Evolutionary conservation across 169 alveolate species (phyloP).

Genomic region (Plasmodium gallinaceum): DNA sequence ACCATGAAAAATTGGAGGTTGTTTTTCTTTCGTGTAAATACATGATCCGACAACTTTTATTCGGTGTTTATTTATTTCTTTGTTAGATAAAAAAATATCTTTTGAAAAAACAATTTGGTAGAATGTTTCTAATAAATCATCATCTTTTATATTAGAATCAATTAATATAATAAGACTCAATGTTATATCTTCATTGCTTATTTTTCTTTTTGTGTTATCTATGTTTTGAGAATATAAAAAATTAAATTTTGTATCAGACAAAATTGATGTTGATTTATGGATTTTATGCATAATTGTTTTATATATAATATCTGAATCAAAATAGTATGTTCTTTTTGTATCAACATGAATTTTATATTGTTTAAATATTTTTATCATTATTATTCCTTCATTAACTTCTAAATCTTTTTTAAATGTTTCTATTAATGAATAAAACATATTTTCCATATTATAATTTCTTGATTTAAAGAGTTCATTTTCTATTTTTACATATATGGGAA

Average conservation of each 20-base stretch:
- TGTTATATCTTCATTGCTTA: conserved; percentile 35
- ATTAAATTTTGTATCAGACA: conserved; percentile 8
- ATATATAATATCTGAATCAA: conserved; percentile 49
- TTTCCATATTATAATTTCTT: conserved; percentile 34
- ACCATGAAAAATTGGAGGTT: conserved; percentile 54
- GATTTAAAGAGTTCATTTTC: conserved; percentile 47
- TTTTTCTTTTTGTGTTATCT: conserved; percentile 3
- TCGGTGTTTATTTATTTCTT: conserved; percentile 37
- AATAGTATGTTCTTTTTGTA: conserved; percentile 30
- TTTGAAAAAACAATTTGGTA: conserved; percentile 19
- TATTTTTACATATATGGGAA: conserved; percentile 61
- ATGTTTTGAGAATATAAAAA: conserved; percentile 38
- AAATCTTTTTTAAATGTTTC: conserved; percentile 34
- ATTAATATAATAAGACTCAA: conserved; percentile 48
- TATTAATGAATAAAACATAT: conserved; percentile 13
- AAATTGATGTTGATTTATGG: background rate
- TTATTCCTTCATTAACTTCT: conserved; percentile 47
- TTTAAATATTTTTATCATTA: conserved; percentile 31
- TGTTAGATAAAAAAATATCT: conserved; percentile 14
- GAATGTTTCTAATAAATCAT: conserved; percentile 14
- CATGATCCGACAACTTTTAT: conserved; percentile 60
- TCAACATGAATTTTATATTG: conserved; percentile 27
- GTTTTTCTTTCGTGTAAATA: conserved; percentile 22
- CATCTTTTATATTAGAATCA: background rate
- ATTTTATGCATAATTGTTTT: conserved; percentile 37